phyloP scores from a whole-genome alignment of 164 flowering plant species.

The Stephania cephalantha region DNA sequence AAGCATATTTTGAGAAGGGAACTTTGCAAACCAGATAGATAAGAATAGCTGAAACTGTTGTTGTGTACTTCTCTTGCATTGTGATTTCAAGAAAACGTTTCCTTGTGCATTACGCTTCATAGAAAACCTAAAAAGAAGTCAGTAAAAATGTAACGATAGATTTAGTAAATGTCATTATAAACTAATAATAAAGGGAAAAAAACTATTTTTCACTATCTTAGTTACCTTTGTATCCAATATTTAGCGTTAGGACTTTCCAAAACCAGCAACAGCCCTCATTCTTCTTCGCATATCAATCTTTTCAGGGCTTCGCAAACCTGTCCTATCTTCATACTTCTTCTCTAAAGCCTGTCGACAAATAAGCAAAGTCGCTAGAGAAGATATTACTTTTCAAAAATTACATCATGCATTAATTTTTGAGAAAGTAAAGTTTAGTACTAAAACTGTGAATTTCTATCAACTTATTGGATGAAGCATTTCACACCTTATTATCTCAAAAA shows the following conservation, averaged over 20 bases:
- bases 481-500: no score
- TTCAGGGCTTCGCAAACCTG: slow-evolving; percentile 83
- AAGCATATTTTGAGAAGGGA: slow-evolving; percentile 3
- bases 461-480: background rate
- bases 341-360: slow-evolving; percentile 62
- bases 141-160: background rate
- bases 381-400: background rate
- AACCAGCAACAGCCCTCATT: slow-evolving; percentile 54
- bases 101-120: slow-evolving; percentile 9
- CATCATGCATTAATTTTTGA: background rate
- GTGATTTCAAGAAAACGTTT: slow-evolving; percentile 1
- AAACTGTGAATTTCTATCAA: background rate
- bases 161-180: background rate
- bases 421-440: background rate
- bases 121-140: background rate
- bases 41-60: slow-evolving; percentile 1
- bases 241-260: slow-evolving; percentile 46
- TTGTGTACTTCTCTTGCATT: slow-evolving; percentile 7
- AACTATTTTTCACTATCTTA: slow-evolving; percentile 2
- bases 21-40: slow-evolving; percentile 9
- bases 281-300: slow-evolving; percentile 40
- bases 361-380: background rate
- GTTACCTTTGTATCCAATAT: slow-evolving; percentile 6
- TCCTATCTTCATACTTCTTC: slow-evolving; percentile 65
- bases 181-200: slow-evolving; percentile 1